Conservation (phyloP, 163 green algal genomes). For the Volvox carteri region DNA sequence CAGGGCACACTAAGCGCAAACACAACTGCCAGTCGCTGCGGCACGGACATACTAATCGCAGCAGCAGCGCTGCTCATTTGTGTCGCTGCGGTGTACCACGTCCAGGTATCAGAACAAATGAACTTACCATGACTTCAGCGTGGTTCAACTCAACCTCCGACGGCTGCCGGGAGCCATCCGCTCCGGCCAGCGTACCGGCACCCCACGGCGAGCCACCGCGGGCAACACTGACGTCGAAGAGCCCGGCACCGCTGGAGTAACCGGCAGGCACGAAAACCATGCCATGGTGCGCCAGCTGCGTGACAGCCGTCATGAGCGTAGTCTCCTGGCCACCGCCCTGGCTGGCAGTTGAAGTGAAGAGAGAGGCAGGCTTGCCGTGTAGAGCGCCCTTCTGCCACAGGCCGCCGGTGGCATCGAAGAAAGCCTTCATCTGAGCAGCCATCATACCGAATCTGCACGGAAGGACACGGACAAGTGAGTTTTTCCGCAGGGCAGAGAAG, state of each 20-base stretch:
- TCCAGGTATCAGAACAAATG: too few species aligned
- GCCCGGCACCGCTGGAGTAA: slow-evolving; percentile 50
- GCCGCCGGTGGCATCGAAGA: slow-evolving; percentile 88
- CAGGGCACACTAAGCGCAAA: too few species aligned
- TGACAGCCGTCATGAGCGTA: slow-evolving; percentile 86
- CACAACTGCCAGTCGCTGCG: too few species aligned
- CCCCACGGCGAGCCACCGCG: slow-evolving; percentile 88
- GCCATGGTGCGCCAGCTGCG: slow-evolving; percentile 89
- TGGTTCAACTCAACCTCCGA: slow-evolving; percentile 80
- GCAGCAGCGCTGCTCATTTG: too few species aligned
- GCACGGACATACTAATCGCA: too few species aligned
- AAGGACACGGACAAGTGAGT: too few species aligned
- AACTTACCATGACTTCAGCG: slow-evolving; percentile 72
- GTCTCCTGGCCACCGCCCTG: slow-evolving; percentile 63
- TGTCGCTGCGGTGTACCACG: too few species aligned
- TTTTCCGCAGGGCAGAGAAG: too few species aligned
- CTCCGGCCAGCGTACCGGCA: slow-evolving; percentile 81
- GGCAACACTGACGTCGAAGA: slow-evolving; percentile 77
- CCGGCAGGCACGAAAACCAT: slow-evolving; percentile 93
- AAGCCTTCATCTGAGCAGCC: slow-evolving; percentile 82
- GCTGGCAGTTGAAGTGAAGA: slow-evolving; percentile 69
- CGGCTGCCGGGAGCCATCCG: slow-evolving; percentile 80
- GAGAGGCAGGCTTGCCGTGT: slow-evolving; percentile 81
- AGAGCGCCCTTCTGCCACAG: slow-evolving; percentile 87
- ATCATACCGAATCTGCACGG: slow-evolving; percentile 81